Conservation (phyloP, 352 stramenopile genomes). For the Pythium sukuiense region DNA sequence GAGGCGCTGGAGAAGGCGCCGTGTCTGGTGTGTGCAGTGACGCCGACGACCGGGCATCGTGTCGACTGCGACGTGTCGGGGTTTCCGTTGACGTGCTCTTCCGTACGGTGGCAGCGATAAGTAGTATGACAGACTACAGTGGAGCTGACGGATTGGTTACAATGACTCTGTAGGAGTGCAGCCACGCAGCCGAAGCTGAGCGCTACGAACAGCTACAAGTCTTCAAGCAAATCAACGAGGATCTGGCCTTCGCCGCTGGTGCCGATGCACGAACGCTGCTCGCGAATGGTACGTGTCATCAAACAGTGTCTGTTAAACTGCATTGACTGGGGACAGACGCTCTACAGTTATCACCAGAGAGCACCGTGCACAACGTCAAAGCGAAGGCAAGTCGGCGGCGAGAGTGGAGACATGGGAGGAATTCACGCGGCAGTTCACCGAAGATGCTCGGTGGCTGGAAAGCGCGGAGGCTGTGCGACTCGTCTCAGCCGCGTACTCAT, state of each 20-base stretch:
- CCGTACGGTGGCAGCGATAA: constrained; percentile 16
- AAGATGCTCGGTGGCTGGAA: constrained; percentile 31
- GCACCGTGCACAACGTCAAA: neutral
- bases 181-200: neutral
- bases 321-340: neutral
- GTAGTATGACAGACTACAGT: neutral
- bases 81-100: constrained; percentile 54
- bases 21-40: constrained; percentile 47
- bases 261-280: constrained; percentile 45
- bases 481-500: constrained; percentile 70
- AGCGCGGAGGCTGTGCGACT: constrained; percentile 43
- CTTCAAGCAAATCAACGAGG: constrained; percentile 46
- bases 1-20: constrained; percentile 38
- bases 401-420: constrained; percentile 34
- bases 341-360: constrained; percentile 9
- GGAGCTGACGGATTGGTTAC: too few relatives aligned
- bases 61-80: constrained; percentile 35
- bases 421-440: constrained; percentile 46
- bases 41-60: constrained; percentile 16
- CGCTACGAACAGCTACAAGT: constrained; percentile 32
- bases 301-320: neutral
- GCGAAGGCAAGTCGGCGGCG: neutral
- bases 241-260: constrained; percentile 39
- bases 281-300: constrained; percentile 33
- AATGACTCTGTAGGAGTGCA: constrained; percentile 2